These are phyloP conservation scores for Rhodotorula diobovata DNA, from an alignment of 768 basidiomycete species.

Conservation along the genomic window DNA sequence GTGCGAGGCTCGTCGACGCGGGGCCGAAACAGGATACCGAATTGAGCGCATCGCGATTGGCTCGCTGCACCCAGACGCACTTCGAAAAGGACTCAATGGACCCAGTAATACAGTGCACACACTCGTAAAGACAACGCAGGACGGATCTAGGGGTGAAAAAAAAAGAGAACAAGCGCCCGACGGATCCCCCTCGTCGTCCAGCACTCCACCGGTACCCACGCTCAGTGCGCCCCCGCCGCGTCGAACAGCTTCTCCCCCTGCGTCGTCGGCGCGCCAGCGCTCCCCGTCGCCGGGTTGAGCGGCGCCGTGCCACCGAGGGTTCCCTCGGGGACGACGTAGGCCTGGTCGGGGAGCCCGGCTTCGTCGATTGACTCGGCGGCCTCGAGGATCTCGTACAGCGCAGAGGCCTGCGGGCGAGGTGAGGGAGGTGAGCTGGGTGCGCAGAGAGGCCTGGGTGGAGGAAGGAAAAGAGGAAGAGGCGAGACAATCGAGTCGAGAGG, in stretches of 20 bases:
- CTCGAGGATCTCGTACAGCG: constrained; percentile 92
- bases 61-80: too few species aligned
- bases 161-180: neutral
- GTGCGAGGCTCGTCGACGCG: too few species aligned
- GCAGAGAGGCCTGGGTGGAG: too few species aligned
- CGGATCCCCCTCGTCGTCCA: neutral
- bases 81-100: too few species aligned
- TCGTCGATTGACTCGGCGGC: constrained; percentile 49
- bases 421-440: neutral
- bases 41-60: too few species aligned
- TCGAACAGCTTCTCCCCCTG: constrained; percentile 22
- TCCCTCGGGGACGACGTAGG: constrained; percentile 46
- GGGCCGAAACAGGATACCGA: too few species aligned
- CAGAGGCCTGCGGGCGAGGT: constrained; percentile 55
- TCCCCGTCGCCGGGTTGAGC: constrained; percentile 35
- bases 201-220: neutral
- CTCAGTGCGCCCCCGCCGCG: constrained; percentile 10
- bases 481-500: too few species aligned
- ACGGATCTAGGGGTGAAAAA: neutral
- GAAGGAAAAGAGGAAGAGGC: neutral
- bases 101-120: too few species aligned
- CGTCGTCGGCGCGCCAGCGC: constrained; percentile 1
- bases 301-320: constrained; percentile 8
- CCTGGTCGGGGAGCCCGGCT: constrained; percentile 45
- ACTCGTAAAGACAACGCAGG: too few species aligned